Base-by-base conservation (phyloP, 1,139 yeast species). In the Magnusiomyces suaveolens region DNA sequence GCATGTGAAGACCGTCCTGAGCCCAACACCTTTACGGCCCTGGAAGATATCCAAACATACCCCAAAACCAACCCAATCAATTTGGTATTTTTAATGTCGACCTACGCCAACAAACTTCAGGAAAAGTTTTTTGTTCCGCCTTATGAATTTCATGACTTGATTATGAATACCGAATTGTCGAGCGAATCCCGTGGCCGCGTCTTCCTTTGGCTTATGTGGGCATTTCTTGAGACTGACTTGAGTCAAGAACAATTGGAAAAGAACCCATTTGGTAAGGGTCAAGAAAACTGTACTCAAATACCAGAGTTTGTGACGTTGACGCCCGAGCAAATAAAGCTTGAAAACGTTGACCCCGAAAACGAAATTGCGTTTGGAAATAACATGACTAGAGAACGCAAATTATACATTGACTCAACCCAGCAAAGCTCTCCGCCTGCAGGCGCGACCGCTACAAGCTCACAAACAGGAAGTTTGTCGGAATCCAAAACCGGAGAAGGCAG, bases 321-420 rank as follows among this genome's bases (percentile, higher is more conserved):
- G 1, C 75, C 72, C 0, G 75, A 73, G 48, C 70, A 72, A 43
- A 56, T 61, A 24, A 70, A 66, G 2, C 60, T 65, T 2, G 84
- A 79, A 63, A 89, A 85, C 63, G 75, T 78, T 53, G 97, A 90
- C 64, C 77, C 95, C 1, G 80, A 77, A 4, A 78, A 75, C 53
- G 97, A 90, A 66, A 71, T 79, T 41, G 79, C 76, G 52, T 89
- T 82, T 69, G 95, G 95, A 0, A 78, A 78, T 49, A 76, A 74
- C 46, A 87, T 88, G 87, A 78, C 77, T 57, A 72, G 73, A 48
- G 79, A 84, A 52, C 78, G 97, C 56, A 70, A 75, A 54, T 74
- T 73, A 56, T 83, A 82, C 63, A 70, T 84, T 54, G 76, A 74
- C 1, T 81, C 75, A 3, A 39, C 36, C 4, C 51, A 49, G 20